Conservation (phyloP, 2,329 filamentous ascomycete species). For the Ceratocystis smalleyi region DNA sequence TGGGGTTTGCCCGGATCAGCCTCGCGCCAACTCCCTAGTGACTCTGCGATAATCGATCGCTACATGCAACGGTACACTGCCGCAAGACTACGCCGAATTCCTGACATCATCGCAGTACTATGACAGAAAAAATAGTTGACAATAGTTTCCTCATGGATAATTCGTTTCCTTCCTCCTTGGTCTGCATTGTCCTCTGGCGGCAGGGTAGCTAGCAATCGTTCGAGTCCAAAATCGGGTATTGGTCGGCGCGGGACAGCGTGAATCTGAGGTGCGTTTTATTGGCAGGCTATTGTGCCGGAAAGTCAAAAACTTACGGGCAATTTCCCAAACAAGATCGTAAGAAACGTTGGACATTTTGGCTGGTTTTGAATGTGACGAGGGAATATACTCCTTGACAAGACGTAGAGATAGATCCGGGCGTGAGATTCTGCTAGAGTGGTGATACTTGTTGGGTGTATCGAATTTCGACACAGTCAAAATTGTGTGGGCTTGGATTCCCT, state of each 20-base stretch:
- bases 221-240: not conserved
- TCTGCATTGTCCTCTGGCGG: not conserved
- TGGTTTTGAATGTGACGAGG: constrained; percentile 19
- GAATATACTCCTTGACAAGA: constrained; percentile 15
- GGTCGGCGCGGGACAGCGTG: not conserved
- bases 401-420: constrained; percentile 7
- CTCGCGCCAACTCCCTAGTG: not conserved
- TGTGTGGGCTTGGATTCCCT: constrained; percentile 14
- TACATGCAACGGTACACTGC: not conserved
- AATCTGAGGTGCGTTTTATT: not conserved
- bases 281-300: not conserved
- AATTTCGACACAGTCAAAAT: constrained; percentile 16
- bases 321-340: constrained; percentile 84
- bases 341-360: constrained; percentile 61
- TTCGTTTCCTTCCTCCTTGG: not conserved
- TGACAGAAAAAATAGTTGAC: constrained; percentile 5
- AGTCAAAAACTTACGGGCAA: constrained; percentile 61
- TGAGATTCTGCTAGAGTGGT: constrained; percentile 14
- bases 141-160: constrained; percentile 7
- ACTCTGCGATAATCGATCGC: not conserved
- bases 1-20: not conserved
- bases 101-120: not conserved
- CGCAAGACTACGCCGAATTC: not conserved
- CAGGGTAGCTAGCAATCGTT: not conserved
- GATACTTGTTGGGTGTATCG: constrained; percentile 14